Evolutionary conservation across 805 yeast species (phyloP).

Genomic region (Hanseniaspora jakobsenii): DNA sequence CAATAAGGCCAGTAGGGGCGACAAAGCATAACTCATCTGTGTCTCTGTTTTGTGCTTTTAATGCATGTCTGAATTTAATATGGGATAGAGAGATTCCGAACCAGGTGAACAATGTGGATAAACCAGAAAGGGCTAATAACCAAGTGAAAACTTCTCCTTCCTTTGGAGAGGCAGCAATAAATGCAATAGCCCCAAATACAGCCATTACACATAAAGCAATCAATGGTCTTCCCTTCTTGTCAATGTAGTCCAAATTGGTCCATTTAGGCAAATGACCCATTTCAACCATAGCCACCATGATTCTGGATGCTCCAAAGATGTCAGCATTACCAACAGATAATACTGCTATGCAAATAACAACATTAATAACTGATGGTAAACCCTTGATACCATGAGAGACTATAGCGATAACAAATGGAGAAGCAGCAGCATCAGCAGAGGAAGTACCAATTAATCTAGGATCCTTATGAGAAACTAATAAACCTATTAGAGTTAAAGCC

Average conservation of each 20-base stretch:
- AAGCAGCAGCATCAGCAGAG: slow-evolving; percentile 48
- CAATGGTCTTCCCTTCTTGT: slow-evolving; percentile 66
- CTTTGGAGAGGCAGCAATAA: slow-evolving; percentile 39
- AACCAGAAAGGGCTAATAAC: slow-evolving; percentile 44
- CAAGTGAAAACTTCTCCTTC: slow-evolving; percentile 42
- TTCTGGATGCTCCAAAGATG: slow-evolving; percentile 58
- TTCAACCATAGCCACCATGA: slow-evolving; percentile 54
- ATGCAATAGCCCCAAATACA: slow-evolving; percentile 45
- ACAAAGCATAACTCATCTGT: slow-evolving; percentile 51
- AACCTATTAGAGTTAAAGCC: slow-evolving; percentile 45
- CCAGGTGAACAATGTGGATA: slow-evolving; percentile 46
- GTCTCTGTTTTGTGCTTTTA: too few species aligned
- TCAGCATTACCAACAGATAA: slow-evolving; percentile 56
- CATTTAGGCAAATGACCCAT: slow-evolving; percentile 57
- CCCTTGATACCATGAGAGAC: slow-evolving; percentile 50
- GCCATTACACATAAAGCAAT: slow-evolving; percentile 47
- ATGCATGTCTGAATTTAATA: too few species aligned
- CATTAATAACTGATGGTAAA: slow-evolving; percentile 54
- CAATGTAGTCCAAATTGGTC: slow-evolving; percentile 50
- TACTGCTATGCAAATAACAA: slow-evolving; percentile 53
- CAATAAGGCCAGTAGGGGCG: slow-evolving; percentile 51
- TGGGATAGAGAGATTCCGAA: slow-evolving; percentile 40
- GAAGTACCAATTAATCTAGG: slow-evolving; percentile 37
- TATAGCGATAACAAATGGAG: slow-evolving; percentile 67
- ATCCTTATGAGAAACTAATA: slow-evolving; percentile 54